These are phyloP conservation scores for Thozetella sp. DNA, from an alignment of 495 filamentous ascomycete species.

Conservation along the genomic window DNA sequence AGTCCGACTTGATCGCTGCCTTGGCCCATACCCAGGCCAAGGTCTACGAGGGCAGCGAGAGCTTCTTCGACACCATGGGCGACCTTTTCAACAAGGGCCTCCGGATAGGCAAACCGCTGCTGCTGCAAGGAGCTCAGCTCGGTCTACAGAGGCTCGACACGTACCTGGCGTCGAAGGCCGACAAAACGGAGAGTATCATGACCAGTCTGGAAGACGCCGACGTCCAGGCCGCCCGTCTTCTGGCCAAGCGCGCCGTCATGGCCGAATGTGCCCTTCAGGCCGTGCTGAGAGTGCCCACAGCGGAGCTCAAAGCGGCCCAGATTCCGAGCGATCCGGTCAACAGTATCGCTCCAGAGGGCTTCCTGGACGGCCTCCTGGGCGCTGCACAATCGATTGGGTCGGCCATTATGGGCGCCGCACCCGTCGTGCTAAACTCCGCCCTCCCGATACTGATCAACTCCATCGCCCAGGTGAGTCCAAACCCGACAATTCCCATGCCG, in stretches of 20 bases:
- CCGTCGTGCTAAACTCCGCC: background rate
- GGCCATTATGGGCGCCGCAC: background rate
- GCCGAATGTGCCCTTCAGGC: background rate
- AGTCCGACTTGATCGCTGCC: background rate
- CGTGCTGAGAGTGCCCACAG: background rate
- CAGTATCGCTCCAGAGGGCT: background rate
- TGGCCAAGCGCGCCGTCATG: background rate
- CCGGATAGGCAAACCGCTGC: background rate
- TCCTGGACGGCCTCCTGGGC: background rate
- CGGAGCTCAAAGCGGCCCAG: background rate
- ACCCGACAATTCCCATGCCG: too few relatives aligned
- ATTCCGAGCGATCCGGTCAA: background rate
- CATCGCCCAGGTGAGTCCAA: background rate
- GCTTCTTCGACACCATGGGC: background rate
- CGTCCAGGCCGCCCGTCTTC: background rate
- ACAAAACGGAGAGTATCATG: background rate
- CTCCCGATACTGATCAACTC: background rate
- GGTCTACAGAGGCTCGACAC: background rate
- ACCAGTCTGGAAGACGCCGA: background rate
- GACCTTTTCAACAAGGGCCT: background rate
- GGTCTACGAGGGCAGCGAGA: background rate
- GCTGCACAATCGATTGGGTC: background rate
- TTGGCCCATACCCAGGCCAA: background rate
- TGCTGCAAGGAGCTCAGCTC: background rate
- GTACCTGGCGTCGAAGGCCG: background rate